Evolutionary conservation across 1,284 basidiomycete species (phyloP), one percentile per base, ranked within the genome.

Genomic region (Neotropicomus parvogracilis): DNA sequence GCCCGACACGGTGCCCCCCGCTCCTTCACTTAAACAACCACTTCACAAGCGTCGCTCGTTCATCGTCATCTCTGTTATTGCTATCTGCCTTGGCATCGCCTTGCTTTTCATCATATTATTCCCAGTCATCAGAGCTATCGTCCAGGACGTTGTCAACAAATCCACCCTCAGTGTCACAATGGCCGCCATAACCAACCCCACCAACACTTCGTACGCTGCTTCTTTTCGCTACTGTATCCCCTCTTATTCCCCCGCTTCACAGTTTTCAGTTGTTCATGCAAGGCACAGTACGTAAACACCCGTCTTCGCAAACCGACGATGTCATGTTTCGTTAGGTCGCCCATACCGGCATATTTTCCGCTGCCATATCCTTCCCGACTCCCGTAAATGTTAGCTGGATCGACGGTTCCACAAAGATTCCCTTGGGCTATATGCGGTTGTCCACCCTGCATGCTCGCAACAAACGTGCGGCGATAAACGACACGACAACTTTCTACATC

Each of bases 41-140:
- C 49, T 75, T 14, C 74, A 70, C 55, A 74, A 70, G 51, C 64
- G 66, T 49, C 65, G 63, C 32, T 69, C 65, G 63, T 74, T 82
- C 57, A 77, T 85, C 46, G 62, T 81, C 42, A 70, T 62, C 36
- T 57, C 56, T 44, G 39, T 65, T 43, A 50, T 75, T 21, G 57
- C 48, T 2, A 52, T 72, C 14, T 71, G 75, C 8, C 57, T 85
- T 14, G 76, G 69, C 34, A 83, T 87, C 45, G 79, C 73, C 11
- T 62, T 85, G 16, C 62, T 86, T 8, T 85, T 86, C 66, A 75
- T 85, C 49, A 44, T 84, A 21, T 63, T 85, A 19, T 86, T 77
- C 60, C 83, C 83, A 6, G 79, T 86, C 48, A 69, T 86, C 46
- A 72, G 69, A 40, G 83, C 83, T 33, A 81, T 85, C 50, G 73